phyloP scores from a whole-genome alignment of 2,329 filamentous ascomycete genomes.

The Cladosporium cucumerinum region DNA sequence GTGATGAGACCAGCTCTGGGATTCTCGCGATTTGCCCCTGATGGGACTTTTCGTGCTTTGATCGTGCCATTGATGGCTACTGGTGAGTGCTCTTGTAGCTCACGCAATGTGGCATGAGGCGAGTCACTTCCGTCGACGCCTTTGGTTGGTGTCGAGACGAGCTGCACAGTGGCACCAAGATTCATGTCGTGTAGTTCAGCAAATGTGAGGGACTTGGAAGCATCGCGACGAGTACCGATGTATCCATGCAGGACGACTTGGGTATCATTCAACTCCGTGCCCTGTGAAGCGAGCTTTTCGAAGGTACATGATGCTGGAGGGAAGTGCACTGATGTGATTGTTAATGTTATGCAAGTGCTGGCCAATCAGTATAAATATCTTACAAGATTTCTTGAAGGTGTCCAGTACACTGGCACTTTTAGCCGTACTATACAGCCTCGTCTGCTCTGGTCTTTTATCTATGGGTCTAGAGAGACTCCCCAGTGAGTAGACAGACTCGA shows the following conservation, averaged over 20 bases:
- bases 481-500: neutral
- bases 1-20: constrained; percentile 25
- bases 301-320: constrained; percentile 43
- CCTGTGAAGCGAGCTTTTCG: constrained; percentile 27
- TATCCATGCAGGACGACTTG: constrained; percentile 66
- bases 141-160: constrained; percentile 31
- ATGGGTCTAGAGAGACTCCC: neutral
- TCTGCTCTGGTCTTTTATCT: neutral
- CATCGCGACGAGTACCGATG: constrained; percentile 63
- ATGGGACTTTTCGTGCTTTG: constrained; percentile 38
- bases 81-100: constrained; percentile 45
- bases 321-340: constrained; percentile 33
- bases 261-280: constrained; percentile 29
- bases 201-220: constrained; percentile 69
- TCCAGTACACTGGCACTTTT: constrained; percentile 16
- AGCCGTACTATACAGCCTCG: neutral
- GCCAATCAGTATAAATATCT: neutral
- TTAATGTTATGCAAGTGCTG: neutral
- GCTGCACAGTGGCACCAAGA: constrained; percentile 41
- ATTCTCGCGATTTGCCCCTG: constrained; percentile 26
- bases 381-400: constrained; percentile 30
- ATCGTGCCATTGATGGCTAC: constrained; percentile 53
- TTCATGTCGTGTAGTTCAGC: constrained; percentile 51
- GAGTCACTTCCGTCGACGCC: constrained; percentile 27
- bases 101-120: constrained; percentile 26